A percentile compares a stretch with the other conserved stretches of the same genome.
Evolutionary conservation across 2,329 filamentous ascomycete species (phyloP).

Genomic region (Ilyonectria destructans): DNA sequence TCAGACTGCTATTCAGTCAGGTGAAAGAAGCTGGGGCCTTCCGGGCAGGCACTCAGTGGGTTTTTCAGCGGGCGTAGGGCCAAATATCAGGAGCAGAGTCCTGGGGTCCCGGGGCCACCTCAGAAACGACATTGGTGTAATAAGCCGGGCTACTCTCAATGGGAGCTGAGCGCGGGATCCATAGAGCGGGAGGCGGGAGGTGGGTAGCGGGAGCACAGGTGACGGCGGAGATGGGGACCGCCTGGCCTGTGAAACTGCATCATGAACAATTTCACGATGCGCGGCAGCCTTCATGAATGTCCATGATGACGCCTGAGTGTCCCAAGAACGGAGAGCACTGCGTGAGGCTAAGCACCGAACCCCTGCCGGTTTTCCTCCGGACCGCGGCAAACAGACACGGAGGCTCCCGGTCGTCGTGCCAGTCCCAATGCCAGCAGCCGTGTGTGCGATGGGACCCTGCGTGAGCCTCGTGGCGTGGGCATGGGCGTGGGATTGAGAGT

Average conservation of each 20-base stretch:
- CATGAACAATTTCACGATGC: constrained; percentile 39
- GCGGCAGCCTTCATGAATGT: constrained; percentile 29
- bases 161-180: constrained; percentile 7
- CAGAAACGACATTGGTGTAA: constrained; percentile 17
- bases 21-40: constrained; percentile 33
- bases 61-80: constrained; percentile 32
- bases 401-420: constrained; percentile 37
- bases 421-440: constrained; percentile 40
- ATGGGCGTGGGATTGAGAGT: constrained; percentile 25
- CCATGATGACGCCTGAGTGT: constrained; percentile 23
- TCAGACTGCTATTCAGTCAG: constrained; percentile 32
- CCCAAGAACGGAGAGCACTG: constrained; percentile 34
- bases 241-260: constrained; percentile 36
- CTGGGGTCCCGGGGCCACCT: not conserved
- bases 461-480: constrained; percentile 43
- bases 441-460: constrained; percentile 44
- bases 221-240: constrained; percentile 16
- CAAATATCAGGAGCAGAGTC: constrained; percentile 37
- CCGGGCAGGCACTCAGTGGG: constrained; percentile 33
- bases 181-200: constrained; percentile 10
- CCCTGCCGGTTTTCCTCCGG: constrained; percentile 42
- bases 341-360: constrained; percentile 37
- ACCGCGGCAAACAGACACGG: constrained; percentile 38
- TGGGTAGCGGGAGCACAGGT: constrained; percentile 16
- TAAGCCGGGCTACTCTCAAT: constrained; percentile 3